phyloP scores from a whole-genome alignment of 768 basidiomycete genomes.

The Ramaria sp. region DNA sequence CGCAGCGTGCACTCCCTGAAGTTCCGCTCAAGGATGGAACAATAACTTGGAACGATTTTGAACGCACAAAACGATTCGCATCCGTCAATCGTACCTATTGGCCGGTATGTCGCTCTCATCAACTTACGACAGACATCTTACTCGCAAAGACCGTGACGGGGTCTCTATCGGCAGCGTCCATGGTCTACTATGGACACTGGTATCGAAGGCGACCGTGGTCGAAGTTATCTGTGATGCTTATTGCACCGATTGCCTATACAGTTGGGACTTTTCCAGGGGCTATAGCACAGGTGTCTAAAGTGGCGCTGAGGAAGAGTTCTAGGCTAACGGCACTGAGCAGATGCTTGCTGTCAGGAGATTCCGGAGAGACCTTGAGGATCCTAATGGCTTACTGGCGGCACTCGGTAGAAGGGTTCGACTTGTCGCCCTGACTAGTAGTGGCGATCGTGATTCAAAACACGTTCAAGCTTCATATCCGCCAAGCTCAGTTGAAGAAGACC shows the following conservation, averaged over 20 bases:
- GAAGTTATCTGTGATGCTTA: neutral
- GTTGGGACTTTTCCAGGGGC: neutral
- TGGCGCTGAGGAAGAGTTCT: neutral
- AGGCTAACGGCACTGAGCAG: neutral
- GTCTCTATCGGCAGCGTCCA: neutral
- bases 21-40: neutral
- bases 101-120: neutral
- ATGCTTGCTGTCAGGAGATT: neutral
- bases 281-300: neutral
- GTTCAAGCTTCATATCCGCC: neutral
- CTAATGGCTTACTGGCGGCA: neutral
- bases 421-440: neutral
- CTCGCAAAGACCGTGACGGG: neutral
- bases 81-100: neutral
- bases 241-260: neutral
- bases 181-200: slow-evolving; percentile 4
- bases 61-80: slow-evolving; percentile 3
- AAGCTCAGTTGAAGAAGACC: neutral
- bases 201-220: slow-evolving; percentile 2
- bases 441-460: neutral
- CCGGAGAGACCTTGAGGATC: neutral
- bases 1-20: neutral
- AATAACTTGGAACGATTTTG: slow-evolving; percentile 3
- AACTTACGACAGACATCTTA: neutral
- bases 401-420: neutral